Percentiles rank a stretch among this genome's conserved stretches.
These are phyloP conservation scores for Sonneratia alba DNA, from an alignment of 345 rosid species.

Conservation along the genomic window DNA sequence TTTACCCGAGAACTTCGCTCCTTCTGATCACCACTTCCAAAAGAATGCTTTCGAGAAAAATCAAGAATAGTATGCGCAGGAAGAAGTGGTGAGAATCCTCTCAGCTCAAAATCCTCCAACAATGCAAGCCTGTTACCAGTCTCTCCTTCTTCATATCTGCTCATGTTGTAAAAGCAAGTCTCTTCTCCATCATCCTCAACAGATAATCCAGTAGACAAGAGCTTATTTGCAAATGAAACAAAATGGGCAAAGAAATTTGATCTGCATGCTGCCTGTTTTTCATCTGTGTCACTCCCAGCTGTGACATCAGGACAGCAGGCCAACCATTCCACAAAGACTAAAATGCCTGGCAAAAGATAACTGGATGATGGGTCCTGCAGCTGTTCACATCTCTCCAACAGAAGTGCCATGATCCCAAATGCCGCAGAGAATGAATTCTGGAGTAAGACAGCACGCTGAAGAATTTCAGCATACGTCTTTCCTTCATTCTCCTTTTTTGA, in stretches of 20 bases:
- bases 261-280: slow-evolving; percentile 50
- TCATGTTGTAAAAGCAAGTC: slow-evolving; percentile 78
- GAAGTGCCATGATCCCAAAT: slow-evolving; percentile 60
- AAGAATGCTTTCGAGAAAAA: slow-evolving; percentile 63
- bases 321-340: slow-evolving; percentile 89
- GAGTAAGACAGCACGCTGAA: slow-evolving; percentile 77
- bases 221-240: slow-evolving; percentile 56
- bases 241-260: slow-evolving; percentile 63
- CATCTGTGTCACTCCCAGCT: slow-evolving; percentile 53
- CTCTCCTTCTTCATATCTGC: slow-evolving; percentile 85
- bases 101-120: slow-evolving; percentile 88
- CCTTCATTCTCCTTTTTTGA: slow-evolving; percentile 65
- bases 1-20: slow-evolving; percentile 59
- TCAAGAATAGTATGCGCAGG: slow-evolving; percentile 85
- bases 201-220: slow-evolving; percentile 39
- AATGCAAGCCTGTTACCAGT: slow-evolving; percentile 79
- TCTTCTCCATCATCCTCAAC: slow-evolving; percentile 67
- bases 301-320: slow-evolving; percentile 82
- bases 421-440: slow-evolving; percentile 76
- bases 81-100: slow-evolving; percentile 80
- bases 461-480: slow-evolving; percentile 83
- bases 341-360: slow-evolving; percentile 65
- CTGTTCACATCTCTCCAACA: slow-evolving; percentile 53
- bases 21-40: slow-evolving; percentile 51
- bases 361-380: slow-evolving; percentile 67